Conservation (phyloP, 108 stramenopile species). For the Skeletonema costatum region DNA sequence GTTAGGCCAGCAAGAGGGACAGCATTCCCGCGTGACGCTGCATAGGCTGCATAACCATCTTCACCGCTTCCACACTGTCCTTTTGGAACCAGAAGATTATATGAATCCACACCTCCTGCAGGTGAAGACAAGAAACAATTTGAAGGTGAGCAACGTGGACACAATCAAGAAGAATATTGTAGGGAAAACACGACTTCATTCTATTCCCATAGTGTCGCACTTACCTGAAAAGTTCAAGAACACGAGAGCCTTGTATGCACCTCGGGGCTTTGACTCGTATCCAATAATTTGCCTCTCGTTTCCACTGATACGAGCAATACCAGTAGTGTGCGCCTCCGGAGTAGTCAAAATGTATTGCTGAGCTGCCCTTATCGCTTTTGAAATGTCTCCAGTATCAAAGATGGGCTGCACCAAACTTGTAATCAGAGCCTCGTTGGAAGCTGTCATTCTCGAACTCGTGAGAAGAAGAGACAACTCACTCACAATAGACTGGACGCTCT, state of each 20-base stretch:
- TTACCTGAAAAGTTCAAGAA: constrained; percentile 11
- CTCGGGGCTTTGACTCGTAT: constrained; percentile 6
- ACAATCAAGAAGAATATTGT: no score
- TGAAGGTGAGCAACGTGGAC: no score
- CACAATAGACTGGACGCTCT: constrained; percentile 30
- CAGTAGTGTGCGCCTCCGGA: constrained; percentile 53
- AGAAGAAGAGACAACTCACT: constrained; percentile 57
- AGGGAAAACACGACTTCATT: no score
- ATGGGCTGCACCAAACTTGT: constrained; percentile 15
- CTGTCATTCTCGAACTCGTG: constrained; percentile 45
- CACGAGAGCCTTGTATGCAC: constrained; percentile 51
- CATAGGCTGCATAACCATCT: constrained; percentile 36
- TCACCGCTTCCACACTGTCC: constrained; percentile 17
- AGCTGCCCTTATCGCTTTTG: constrained; percentile 34
- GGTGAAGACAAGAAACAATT: no score
- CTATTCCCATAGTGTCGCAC: no score
- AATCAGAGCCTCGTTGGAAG: constrained; percentile 18
- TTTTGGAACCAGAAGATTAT: constrained; percentile 36
- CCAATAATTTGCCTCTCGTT: constrained; percentile 5
- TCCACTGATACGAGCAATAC: constrained; percentile 2
- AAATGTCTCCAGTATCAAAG: constrained; percentile 11
- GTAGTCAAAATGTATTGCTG: constrained; percentile 47
- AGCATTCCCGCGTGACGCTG: constrained; percentile 34
- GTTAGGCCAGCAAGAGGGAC: constrained; percentile 6
- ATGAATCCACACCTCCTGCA: constrained; percentile 44